Evolutionary conservation across 2,329 filamentous ascomycete species (phyloP).

Genomic region (Ramichloridium luteum): DNA sequence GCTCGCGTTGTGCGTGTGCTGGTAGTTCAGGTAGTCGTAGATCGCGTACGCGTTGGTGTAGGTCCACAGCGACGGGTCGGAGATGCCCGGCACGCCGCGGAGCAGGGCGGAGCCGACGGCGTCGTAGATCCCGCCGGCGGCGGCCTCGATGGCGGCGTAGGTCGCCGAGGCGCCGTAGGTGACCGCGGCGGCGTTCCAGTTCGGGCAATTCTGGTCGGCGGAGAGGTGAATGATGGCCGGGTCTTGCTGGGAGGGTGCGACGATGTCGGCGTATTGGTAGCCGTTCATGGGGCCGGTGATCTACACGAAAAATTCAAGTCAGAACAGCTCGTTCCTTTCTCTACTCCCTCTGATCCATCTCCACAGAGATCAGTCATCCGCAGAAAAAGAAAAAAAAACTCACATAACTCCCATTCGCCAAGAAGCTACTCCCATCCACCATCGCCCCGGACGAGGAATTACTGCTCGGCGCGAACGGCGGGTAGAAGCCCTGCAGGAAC

Average conservation of each 20-base stretch:
- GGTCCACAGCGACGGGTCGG: no score
- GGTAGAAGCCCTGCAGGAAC: constrained; percentile 51
- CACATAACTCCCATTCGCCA: constrained; percentile 35
- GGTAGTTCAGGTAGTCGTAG: constrained; percentile 45
- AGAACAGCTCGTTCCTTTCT: constrained; percentile 2
- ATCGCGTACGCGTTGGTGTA: constrained; percentile 43
- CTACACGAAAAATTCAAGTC: constrained; percentile 3
- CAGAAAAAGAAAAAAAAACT: not conserved
- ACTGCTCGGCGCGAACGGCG: constrained; percentile 29
- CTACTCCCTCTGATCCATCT: not conserved
- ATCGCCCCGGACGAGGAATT: constrained; percentile 19
- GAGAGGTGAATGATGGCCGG: constrained; percentile 39
- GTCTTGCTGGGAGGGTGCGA: constrained; percentile 33
- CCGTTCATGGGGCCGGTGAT: constrained; percentile 40
- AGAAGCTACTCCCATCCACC: constrained; percentile 27
- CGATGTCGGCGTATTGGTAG: constrained; percentile 45
- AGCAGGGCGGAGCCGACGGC: constrained; percentile 34
- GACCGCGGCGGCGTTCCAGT: constrained; percentile 21
- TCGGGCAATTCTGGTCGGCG: constrained; percentile 27
- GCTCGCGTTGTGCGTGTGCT: constrained; percentile 39
- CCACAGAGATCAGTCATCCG: not conserved
- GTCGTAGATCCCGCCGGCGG: constrained; percentile 34
- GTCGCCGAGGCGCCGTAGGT: constrained; percentile 35
- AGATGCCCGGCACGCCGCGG: constrained; percentile 24
- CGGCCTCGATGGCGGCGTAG: constrained; percentile 18